Base-by-base conservation (phyloP, 75 land plant genomes). In the Adiantum capillusveneris region DNA sequence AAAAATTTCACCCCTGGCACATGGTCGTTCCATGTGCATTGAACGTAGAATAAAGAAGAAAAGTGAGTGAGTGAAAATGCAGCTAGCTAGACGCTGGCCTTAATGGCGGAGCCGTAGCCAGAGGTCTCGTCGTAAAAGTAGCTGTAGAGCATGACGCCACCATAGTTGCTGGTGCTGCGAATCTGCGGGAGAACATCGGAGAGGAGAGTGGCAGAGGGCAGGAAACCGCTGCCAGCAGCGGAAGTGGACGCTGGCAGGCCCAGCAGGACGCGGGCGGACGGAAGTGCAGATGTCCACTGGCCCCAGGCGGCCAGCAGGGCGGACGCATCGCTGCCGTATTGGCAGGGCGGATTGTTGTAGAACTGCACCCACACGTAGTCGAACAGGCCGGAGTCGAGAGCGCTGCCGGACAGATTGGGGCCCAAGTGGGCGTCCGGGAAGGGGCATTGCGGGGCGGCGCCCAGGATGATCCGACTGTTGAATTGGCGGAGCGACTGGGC, bases 301-400 rank as follows among this genome's bases (percentile, higher is more conserved):
- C 62, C 66, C 83, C 79, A 80, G 0, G 70, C 46, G 3, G 18
- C 62, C 6, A 54, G 0, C 16, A 81, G 66, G n/a, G 57, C 63
- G 14, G 14, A 14, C 3, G 41, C 56, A 19, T 55, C 65, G 7
- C 79, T 72, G 16, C 27, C 29, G 61, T 74, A 79, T 14, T 79
- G 57, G 53, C 79, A 79, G 0, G 44, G 45, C 0, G 60, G 58
- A 39, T 75, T 75, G 70, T 74, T 79, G 65, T 64, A 81, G 60
- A 81, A 81, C 61, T 76, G 79, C 43, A 73, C 70, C 69, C 69
- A 79, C 12, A 74, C 78, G 42, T 74, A 69, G 69, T 74, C 65
- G 26, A 79, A 79, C 16, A 67, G 61, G 13, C 62, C 62, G 54
- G 71, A 69, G 42, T 30, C 11, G 21, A 74, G 63, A 12, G 74